Evolutionary conservation across 1,284 basidiomycete genomes (phyloP).

Genomic region (Leccinum pachyderme): DNA sequence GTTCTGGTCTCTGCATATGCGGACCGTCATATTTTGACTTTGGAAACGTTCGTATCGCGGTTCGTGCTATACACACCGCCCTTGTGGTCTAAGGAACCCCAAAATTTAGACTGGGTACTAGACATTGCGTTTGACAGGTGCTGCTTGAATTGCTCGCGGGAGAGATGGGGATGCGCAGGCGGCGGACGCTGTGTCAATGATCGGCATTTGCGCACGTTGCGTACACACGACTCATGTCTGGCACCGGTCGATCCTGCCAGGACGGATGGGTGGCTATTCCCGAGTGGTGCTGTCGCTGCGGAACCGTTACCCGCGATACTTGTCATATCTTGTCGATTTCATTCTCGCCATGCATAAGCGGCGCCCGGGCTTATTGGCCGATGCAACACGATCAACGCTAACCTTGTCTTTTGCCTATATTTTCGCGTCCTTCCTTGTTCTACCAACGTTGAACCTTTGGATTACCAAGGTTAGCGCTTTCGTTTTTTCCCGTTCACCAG

Average conservation of each 20-base stretch:
- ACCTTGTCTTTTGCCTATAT: background rate
- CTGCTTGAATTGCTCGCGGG: background rate
- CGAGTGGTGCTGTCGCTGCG: background rate
- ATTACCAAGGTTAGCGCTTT: background rate
- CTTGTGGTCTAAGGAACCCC: background rate
- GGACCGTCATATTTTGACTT: slow-evolving; percentile 8
- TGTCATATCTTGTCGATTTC: background rate
- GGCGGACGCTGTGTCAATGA: background rate
- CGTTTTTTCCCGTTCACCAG: background rate
- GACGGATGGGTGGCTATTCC: background rate
- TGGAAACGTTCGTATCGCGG: background rate
- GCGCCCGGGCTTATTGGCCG: background rate
- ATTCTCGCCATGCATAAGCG: background rate
- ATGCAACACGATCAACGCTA: background rate
- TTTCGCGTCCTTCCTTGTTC: background rate
- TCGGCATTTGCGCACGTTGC: background rate
- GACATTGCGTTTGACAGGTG: background rate
- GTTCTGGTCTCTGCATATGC: background rate
- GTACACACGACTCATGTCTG: background rate
- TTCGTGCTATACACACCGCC: background rate
- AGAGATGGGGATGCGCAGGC: background rate
- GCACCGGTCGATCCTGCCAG: background rate
- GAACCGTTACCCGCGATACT: background rate
- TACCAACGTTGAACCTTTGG: background rate
- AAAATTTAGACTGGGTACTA: background rate